Percentiles rank a stretch among this genome's conserved stretches.
These are phyloP conservation scores for Cruciata laevipes DNA, from an alignment of 257 asterid species.

Conservation along the genomic window DNA sequence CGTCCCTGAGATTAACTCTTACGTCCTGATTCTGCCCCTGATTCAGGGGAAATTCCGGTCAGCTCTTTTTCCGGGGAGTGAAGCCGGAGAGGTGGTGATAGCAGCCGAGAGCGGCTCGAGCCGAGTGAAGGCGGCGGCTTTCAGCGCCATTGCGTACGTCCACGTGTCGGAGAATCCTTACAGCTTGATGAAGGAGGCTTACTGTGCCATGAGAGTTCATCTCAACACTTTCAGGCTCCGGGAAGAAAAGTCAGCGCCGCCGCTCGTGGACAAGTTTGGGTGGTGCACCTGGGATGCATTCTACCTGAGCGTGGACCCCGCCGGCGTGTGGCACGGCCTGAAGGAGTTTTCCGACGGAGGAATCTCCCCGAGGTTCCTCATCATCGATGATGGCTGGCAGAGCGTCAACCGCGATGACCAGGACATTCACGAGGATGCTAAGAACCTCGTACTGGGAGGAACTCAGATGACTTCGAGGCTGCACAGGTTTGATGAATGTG, in stretches of 20 bases:
- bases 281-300: conserved; percentile 93
- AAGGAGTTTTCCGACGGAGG: conserved; percentile 53
- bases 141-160: conserved; percentile 43
- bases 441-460: conserved; percentile 57
- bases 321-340: conserved; percentile 47
- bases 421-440: conserved; percentile 39
- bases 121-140: conserved; percentile 27
- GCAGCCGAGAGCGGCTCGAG: conserved; percentile 66
- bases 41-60: conserved; percentile 58
- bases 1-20: conserved; percentile 49
- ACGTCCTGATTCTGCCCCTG: conserved; percentile 47
- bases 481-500: conserved; percentile 56
- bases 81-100: conserved; percentile 42
- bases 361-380: conserved; percentile 47
- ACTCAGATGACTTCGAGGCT: conserved; percentile 71
- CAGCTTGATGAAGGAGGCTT: conserved; percentile 62
- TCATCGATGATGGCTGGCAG: conserved; percentile 83
- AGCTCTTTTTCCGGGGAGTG: conserved; percentile 53
- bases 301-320: conserved; percentile 48
- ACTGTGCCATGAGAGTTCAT: conserved; percentile 50
- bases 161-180: conserved; percentile 65
- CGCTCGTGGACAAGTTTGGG: conserved; percentile 52
- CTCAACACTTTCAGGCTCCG: conserved; percentile 55
- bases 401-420: conserved; percentile 45
- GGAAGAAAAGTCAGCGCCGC: conserved; percentile 61